Evolutionary conservation across 176 grass and related monocot species (phyloP).

Genomic region (Puya raimondii): DNA sequence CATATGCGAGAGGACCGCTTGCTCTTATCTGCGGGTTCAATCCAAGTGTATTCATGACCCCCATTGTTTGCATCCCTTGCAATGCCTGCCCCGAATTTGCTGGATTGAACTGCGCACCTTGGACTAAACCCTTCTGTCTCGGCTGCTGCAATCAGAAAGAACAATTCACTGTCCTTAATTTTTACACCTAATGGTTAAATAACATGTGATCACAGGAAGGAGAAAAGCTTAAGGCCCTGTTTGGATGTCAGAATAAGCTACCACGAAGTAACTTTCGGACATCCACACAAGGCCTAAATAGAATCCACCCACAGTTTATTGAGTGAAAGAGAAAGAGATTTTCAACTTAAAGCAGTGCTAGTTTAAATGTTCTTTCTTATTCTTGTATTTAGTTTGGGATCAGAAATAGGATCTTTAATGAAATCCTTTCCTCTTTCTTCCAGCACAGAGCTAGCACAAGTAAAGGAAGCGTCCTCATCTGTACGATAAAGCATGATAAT

Average conservation of each 20-base stretch:
- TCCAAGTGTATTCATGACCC: conserved; percentile 63
- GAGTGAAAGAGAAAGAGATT: background rate
- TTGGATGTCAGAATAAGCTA: no score
- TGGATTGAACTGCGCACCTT: conserved; percentile 63
- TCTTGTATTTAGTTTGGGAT: background rate
- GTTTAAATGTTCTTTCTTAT: background rate
- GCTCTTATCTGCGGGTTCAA: conserved; percentile 73
- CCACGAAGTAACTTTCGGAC: no score
- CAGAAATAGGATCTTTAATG: background rate
- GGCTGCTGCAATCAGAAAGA: conserved; percentile 62
- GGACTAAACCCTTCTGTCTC: conserved; percentile 70
- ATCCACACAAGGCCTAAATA: background rate
- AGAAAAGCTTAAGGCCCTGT: background rate
- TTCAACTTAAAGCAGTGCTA: background rate
- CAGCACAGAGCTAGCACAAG: no score
- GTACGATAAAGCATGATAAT: no score
- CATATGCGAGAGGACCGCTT: conserved; percentile 64
- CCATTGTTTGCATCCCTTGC: conserved; percentile 93
- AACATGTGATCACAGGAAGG: background rate
- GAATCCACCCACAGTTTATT: background rate
- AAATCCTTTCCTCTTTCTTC: no score
- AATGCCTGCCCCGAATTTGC: conserved; percentile 52
- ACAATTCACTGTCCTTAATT: background rate
- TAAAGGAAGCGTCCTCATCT: no score
- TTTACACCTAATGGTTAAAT: background rate